These are phyloP conservation scores for Elongisporangium anandrum DNA, from an alignment of 352 stramenopile species.

Conservation along the genomic window DNA sequence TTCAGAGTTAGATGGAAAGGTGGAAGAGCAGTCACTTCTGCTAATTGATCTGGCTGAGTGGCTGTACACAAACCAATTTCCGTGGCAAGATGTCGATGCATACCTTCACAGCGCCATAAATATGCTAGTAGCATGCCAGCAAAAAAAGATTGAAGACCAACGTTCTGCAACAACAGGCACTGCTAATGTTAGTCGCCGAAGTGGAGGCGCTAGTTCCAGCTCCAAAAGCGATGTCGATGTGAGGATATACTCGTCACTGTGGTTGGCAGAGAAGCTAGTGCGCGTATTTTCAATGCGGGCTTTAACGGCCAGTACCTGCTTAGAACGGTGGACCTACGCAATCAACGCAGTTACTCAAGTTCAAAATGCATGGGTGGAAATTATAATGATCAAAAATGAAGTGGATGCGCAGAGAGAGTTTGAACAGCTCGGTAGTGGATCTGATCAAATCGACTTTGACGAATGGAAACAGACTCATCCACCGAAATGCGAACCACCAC, in stretches of 20 bases:
- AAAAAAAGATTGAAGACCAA: slow-evolving; percentile 9
- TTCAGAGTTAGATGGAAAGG: slow-evolving; percentile 43
- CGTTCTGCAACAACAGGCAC: background rate
- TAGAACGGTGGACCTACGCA: slow-evolving; percentile 27
- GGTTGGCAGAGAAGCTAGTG: slow-evolving; percentile 58
- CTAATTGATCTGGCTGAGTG: slow-evolving; percentile 86
- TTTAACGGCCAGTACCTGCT: slow-evolving; percentile 17
- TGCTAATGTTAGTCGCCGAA: background rate
- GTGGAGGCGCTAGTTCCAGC: slow-evolving; percentile 1
- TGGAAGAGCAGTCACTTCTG: slow-evolving; percentile 59
- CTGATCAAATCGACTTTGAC: slow-evolving; percentile 35
- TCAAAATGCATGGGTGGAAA: slow-evolving; percentile 40
- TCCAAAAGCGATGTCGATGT: slow-evolving; percentile 6
- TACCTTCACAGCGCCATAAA: slow-evolving; percentile 56
- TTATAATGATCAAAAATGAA: slow-evolving; percentile 41
- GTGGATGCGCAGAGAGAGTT: slow-evolving; percentile 32
- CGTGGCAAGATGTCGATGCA: slow-evolving; percentile 38
- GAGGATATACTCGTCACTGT: slow-evolving; percentile 26
- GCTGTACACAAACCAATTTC: slow-evolving; percentile 68
- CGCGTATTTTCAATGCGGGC: slow-evolving; percentile 49
- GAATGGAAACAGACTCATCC: slow-evolving; percentile 43
- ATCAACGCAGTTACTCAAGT: slow-evolving; percentile 39
- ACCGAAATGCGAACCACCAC: slow-evolving; percentile 19
- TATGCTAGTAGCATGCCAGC: slow-evolving; percentile 32
- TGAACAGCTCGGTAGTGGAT: slow-evolving; percentile 12